Evolutionary conservation across 2,329 filamentous ascomycete species (phyloP).

Genomic region (Trichoderma sp.): DNA sequence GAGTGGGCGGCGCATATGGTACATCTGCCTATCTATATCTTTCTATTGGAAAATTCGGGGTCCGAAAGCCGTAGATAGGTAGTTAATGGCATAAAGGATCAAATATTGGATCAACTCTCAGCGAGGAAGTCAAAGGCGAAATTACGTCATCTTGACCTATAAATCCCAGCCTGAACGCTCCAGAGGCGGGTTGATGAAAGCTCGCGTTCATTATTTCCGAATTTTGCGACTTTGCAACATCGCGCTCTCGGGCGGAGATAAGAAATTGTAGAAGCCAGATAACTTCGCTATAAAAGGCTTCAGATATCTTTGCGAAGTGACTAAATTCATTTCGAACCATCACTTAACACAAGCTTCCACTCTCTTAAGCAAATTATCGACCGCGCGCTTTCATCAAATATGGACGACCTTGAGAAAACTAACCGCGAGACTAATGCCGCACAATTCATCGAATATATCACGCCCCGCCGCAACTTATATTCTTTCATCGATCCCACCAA

Average conservation of each 20-base stretch:
- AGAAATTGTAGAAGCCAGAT: not conserved
- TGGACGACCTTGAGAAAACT: not conserved
- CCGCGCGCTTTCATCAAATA: not conserved
- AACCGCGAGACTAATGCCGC: not conserved
- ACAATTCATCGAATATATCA: not conserved
- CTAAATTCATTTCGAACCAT: not conserved
- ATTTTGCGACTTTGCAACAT: not conserved
- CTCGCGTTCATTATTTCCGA: not conserved
- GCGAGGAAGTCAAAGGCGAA: not conserved
- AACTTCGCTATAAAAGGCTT: not conserved
- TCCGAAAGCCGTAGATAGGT: no score
- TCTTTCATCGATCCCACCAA: conserved; percentile 48
- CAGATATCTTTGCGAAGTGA: not conserved
- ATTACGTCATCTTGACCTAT: not conserved
- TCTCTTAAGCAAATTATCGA: not conserved
- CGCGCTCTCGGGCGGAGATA: not conserved
- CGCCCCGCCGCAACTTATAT: conserved; percentile 52
- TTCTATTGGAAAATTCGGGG: no score
- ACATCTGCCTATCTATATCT: not conserved
- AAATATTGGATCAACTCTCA: not conserved
- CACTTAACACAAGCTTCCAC: not conserved
- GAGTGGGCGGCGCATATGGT: not conserved
- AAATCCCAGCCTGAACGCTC: not conserved
- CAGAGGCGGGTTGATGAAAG: not conserved
- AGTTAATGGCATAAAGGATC: no score